Conservation (phyloP, 139 green algal genomes). For the Asterochloris erici region DNA sequence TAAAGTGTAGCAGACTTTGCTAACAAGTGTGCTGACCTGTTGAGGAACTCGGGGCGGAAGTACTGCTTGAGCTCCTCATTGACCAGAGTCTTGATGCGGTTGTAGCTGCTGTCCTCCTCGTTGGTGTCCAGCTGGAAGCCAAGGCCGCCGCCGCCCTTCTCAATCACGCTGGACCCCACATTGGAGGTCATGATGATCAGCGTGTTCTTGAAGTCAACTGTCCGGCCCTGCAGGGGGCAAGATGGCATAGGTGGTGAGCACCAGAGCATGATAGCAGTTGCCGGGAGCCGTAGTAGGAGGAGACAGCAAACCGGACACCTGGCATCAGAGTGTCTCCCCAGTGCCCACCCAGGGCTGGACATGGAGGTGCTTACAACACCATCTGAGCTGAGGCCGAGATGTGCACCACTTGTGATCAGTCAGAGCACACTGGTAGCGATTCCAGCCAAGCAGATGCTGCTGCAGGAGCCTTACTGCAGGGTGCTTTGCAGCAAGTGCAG, state of each 20-base stretch:
- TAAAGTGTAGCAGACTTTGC: background rate
- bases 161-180: constrained; percentile 92
- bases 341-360: too few relatives aligned
- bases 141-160: constrained; percentile 88
- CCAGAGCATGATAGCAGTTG: background rate
- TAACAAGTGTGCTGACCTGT: constrained; percentile 45
- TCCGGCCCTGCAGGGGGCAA: constrained; percentile 60
- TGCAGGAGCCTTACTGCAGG: background rate
- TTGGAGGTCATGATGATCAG: constrained; percentile 99
- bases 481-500: background rate
- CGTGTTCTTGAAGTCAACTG: constrained; percentile 99
- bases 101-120: constrained; percentile 68
- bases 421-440: too few relatives aligned
- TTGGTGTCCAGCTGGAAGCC: constrained; percentile 69
- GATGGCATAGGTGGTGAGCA: background rate
- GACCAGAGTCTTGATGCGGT: constrained; percentile 96
- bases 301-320: too few relatives aligned
- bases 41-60: constrained; percentile 98
- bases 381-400: too few relatives aligned
- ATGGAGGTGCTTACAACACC: too few relatives aligned
- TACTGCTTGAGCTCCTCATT: constrained; percentile 99
- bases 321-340: too few relatives aligned
- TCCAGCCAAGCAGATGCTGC: too few relatives aligned
- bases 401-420: too few relatives aligned
- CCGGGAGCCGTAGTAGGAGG: too few relatives aligned